Conservation (phyloP, 2,329 filamentous ascomycete species). For the Dactylellina drechsleri region DNA sequence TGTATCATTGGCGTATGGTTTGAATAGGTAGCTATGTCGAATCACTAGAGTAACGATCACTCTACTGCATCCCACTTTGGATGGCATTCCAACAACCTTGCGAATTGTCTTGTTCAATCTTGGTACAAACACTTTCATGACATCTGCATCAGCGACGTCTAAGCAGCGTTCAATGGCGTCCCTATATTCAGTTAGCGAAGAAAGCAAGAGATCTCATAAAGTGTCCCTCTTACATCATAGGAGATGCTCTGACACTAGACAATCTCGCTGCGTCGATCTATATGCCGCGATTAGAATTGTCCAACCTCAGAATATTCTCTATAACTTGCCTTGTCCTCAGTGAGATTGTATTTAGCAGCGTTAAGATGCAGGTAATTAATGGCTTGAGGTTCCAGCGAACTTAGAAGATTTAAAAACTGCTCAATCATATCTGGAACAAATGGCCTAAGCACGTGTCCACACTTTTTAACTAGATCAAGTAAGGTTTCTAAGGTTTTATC, state of each 20-base stretch:
- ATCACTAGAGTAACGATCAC: slow-evolving; percentile 87
- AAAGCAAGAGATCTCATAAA: not conserved
- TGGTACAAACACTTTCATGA: slow-evolving; percentile 79
- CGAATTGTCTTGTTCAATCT: slow-evolving; percentile 82
- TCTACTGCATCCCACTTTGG: slow-evolving; percentile 89
- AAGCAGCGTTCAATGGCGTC: slow-evolving; percentile 91
- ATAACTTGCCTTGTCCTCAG: slow-evolving; percentile 72
- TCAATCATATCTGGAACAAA: slow-evolving; percentile 85
- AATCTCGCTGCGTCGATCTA: slow-evolving; percentile 84
- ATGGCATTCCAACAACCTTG: slow-evolving; percentile 86
- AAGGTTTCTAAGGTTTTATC: slow-evolving; percentile 69
- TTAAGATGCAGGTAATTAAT: slow-evolving; percentile 95
- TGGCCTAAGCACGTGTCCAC: slow-evolving; percentile 78
- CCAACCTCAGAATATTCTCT: not conserved
- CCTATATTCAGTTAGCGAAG: slow-evolving; percentile 30
- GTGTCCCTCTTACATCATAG: slow-evolving; percentile 70
- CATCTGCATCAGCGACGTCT: slow-evolving; percentile 79
- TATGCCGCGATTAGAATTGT: not conserved
- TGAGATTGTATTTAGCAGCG: slow-evolving; percentile 82
- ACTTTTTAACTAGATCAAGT: slow-evolving; percentile 88
- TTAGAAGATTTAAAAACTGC: slow-evolving; percentile 81
- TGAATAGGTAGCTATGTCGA: slow-evolving; percentile 78
- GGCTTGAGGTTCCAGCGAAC: slow-evolving; percentile 82
- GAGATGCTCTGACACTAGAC: slow-evolving; percentile 81
- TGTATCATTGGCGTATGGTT: slow-evolving; percentile 78